Base-by-base conservation (phyloP, 2,329 filamentous ascomycete species). In the Exserohilum rostratum region DNA sequence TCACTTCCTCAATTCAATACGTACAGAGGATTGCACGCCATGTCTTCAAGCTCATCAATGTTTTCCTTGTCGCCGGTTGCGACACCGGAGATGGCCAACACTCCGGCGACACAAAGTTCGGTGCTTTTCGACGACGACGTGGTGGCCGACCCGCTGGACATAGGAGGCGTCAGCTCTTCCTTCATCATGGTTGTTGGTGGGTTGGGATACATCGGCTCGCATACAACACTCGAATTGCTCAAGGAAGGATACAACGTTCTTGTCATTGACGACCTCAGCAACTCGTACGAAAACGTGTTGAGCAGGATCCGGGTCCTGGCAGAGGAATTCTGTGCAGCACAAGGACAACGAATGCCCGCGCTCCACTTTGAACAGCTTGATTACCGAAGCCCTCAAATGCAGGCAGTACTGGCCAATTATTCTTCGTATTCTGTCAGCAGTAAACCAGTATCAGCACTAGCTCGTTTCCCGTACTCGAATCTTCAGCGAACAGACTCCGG, bases 151-250 rank as follows among this genome's bases (percentile, higher is more conserved):
- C 68, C 79, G 53, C 65, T 80, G 43, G 72, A 73, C 49, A 73
- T 77, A 57, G 66, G 72, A 35, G 71, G 71, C 30, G 58, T 68
- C 17, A 57, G 57, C 25, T 70, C 78, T 44, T 69, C 74, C 30
- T 79, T 80, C 61, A 80, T 78, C 40, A 75, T 84, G 62, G 82
- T 85, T 25, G 79, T 82, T 33, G 82, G 82, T 17, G 82, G 82
- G 9, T 76, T 83, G 12, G 82, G 82, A 6, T 84, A 82, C 67
- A 84, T 85, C 49, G 83, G 83, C 25, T 84, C 81, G 2, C 82
- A 85, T 66, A 85, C 82, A 0, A 77, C 79, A 1, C 72, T 84
- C 0, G 82, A 84, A 62, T 72, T 85, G 30, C 75, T 85, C 55
- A 81, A 83, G 55, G 78, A 77, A 31, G 80, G 82, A 17, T 79